Evolutionary conservation across 331 rosid species (phyloP).

Genomic region (Stylosanthes scabra): DNA sequence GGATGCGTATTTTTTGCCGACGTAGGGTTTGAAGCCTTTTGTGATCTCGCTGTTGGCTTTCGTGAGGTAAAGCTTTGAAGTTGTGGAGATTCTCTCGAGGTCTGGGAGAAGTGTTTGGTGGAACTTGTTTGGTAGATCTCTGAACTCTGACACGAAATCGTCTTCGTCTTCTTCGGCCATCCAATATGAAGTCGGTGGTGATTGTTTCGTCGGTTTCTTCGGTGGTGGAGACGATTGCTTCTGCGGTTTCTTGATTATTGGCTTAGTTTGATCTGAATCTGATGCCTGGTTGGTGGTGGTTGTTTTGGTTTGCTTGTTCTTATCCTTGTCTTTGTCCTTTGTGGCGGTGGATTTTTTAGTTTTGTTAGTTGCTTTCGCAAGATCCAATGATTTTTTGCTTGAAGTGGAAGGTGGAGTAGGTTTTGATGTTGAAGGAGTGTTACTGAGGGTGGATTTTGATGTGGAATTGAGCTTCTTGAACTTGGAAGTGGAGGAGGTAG

Average conservation of each 20-base stretch:
- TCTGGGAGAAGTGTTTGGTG: conserved; percentile 77
- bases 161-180: conserved; percentile 54
- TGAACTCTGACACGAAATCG: conserved; percentile 64
- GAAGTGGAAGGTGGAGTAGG: conserved; percentile 44
- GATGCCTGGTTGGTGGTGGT: not conserved
- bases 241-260: conserved; percentile 46
- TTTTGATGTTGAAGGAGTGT: conserved; percentile 44
- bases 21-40: conserved; percentile 77
- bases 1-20: conserved; percentile 84
- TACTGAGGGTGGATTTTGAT: conserved; percentile 47
- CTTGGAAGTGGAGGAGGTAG: conserved; percentile 42
- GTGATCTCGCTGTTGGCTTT: conserved; percentile 78
- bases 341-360: conserved; percentile 58
- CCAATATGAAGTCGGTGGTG: conserved; percentile 48
- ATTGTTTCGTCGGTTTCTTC: conserved; percentile 51
- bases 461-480: conserved; percentile 58
- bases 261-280: conserved; percentile 34
- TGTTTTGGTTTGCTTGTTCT: conserved; percentile 32
- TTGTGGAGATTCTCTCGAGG: conserved; percentile 73
- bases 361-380: conserved; percentile 55
- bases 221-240: conserved; percentile 11
- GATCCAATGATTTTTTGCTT: conserved; percentile 59
- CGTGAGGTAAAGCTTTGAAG: conserved; percentile 71
- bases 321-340: conserved; percentile 31
- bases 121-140: conserved; percentile 65